Base-by-base conservation (phyloP, 352 stramenopile species). In the Phytopythium cucurbitacearum region DNA sequence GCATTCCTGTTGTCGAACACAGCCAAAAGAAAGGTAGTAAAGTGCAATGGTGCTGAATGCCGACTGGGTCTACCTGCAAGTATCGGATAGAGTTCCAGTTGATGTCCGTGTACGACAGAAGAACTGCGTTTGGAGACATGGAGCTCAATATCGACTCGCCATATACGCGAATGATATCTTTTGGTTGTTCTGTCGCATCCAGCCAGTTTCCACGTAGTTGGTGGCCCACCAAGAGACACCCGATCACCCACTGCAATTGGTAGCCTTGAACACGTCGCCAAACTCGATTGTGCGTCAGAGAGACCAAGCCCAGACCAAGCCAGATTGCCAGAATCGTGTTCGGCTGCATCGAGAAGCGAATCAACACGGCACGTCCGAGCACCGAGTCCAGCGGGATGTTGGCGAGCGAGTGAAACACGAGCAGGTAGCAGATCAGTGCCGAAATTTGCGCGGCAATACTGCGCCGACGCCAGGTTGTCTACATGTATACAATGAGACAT, bases 341-440 rank as follows among this genome's bases (percentile, higher is more conserved):
- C 9, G 91, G 88, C 48, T 98, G 89, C 71, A 96, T 87, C 56
- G 80, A 91, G 55, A 96, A 96, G 32, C 87, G 82, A 60, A 77
- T 76, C 43, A 97, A 92, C 33, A 98, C 82, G 6, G 85, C 93
- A 35, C 79, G 96, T 7, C 96, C 65, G 12, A 98, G 85, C 5
- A 70, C 64, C 39, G 95, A 61, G 35, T 68, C 62, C 3, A 98
- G 70, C 5, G 93, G 93, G 32, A 98, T 65, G 59, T 98, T 98
- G 7, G 88, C 80, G 7, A 98, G 71, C 3, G 73, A 75, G 64
- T 98, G 90, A 63, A 98, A 98, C 0, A 97, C 70, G 4, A 85
- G 11, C 15, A 97, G 42, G 60, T 98, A 98, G 40, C 91, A 80
- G 1, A 65, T 12, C 3, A 95, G 64, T 0, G 70, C 61, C 34